Conservation (phyloP, 2,329 filamentous ascomycete genomes). For the Colletotrichum tropicale region DNA sequence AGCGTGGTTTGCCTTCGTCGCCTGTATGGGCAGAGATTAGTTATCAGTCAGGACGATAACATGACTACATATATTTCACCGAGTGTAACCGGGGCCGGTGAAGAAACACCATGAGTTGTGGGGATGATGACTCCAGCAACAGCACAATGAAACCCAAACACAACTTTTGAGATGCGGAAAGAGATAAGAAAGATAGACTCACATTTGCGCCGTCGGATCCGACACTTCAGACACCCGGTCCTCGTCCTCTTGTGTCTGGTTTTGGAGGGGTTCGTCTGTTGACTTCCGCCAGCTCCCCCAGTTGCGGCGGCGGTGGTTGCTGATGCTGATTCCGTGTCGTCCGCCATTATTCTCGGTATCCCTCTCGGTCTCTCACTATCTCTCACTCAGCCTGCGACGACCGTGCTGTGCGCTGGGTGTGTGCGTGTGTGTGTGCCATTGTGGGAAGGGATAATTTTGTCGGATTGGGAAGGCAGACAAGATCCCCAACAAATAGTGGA, state of each 20-base stretch:
- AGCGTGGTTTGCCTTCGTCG: slow-evolving; percentile 54
- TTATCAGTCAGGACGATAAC: background rate
- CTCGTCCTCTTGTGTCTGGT: slow-evolving; percentile 32
- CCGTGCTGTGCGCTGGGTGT: background rate
- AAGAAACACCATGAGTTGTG: background rate
- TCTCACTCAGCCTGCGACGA: background rate
- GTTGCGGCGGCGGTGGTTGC: background rate
- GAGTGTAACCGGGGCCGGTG: background rate
- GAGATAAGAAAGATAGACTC: slow-evolving; percentile 21
- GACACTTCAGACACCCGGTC: slow-evolving; percentile 54
- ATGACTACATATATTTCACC: background rate
- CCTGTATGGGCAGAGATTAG: slow-evolving; percentile 35
- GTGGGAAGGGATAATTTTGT: slow-evolving; percentile 14
- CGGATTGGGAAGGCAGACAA: slow-evolving; percentile 19
- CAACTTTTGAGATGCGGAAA: rapidly evolving
- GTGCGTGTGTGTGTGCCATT: background rate
- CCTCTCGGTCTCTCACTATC: background rate
- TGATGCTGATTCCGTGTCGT: slow-evolving; percentile 3
- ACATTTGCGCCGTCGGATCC: slow-evolving; percentile 54
- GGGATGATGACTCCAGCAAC: background rate
- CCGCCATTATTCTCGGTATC: slow-evolving; percentile 1
- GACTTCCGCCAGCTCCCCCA: background rate
- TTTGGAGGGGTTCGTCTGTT: background rate
- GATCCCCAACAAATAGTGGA: slow-evolving; percentile 4
- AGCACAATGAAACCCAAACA: background rate